Base-by-base conservation (phyloP, 352 stramenopile genomes). In the Peronospora farinosa region DNA sequence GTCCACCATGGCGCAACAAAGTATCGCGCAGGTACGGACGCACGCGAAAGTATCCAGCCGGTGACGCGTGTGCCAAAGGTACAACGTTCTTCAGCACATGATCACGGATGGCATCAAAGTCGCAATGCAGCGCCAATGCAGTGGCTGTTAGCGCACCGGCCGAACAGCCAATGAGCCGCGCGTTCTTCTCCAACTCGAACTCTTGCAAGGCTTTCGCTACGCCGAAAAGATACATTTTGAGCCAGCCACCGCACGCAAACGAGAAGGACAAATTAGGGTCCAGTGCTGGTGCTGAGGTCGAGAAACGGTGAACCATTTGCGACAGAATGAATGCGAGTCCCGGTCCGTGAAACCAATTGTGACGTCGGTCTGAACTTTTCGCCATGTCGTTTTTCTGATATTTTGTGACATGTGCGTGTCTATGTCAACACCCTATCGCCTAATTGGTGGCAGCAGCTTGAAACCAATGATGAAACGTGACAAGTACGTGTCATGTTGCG, bases 181-280 rank as follows among this genome's bases (percentile, higher is more conserved):
- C 73, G 40, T 74, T 31, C 15, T 63, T 61, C 43, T 89, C 74
- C 16, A 92, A 52, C 27, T 78, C 74, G 46, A 74, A 71, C 51
- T 92, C 54, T 51, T 95, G 83, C 39, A 95, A 65, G n/a, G 82
- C 80, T 57, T 94, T 91, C 45, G 79, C 83, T 17, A 94, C 85
- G 39, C 84, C 84, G 37, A 95, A 92, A 11, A 86, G 60, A 60
- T 93, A 94, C 75, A 85, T 86, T 57, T 92, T 94, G 54, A 95
- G 79, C 76, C 78, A 95, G 0, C 85, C 85, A 19, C 78, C 81
- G 45, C 82, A 92, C 1, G 80, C 78, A 59, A 95, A 95, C 55
- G 82, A 95, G 67, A 88, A 90, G 58, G 78, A 89, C 51, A 57
- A 6, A 42, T 30, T 44, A 3, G 43, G n/a, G 21, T 58, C 57